Conservation (phyloP, 2,329 filamentous ascomycete genomes). For the Fusarium irregulare region DNA sequence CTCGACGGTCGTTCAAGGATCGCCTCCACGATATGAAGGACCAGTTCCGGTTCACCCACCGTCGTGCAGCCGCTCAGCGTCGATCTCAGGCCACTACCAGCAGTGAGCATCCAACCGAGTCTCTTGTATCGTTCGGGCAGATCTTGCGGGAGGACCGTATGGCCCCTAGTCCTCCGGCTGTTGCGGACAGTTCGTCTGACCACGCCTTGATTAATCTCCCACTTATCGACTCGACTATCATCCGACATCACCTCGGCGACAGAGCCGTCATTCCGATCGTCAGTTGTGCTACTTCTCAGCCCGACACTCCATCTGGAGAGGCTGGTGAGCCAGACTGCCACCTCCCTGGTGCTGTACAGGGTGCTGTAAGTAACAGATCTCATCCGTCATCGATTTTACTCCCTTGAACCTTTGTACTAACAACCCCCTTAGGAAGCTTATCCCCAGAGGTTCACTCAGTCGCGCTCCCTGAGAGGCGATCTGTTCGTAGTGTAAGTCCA, state of each 20-base stretch:
- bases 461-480: neutral
- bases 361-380: constrained; percentile 8
- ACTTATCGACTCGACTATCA: neutral
- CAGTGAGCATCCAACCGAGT: neutral
- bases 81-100: neutral
- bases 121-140: neutral
- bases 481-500: constrained; percentile 6
- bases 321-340: neutral
- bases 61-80: neutral
- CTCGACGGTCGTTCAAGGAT: neutral
- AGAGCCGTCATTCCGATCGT: neutral
- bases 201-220: neutral
- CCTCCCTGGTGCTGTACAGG: constrained; percentile 14
- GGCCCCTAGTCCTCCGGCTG: neutral
- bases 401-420: neutral
- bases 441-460: neutral
- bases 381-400: neutral
- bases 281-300: neutral
- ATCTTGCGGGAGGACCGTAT: neutral
- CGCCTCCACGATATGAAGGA: neutral
- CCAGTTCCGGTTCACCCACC: neutral
- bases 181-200: neutral
- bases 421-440: neutral
- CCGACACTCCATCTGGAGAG: neutral
- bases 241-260: no score